These are phyloP conservation scores for Purpureocillium lavendulum DNA, from an alignment of 2,329 filamentous ascomycete species.

Conservation along the genomic window DNA sequence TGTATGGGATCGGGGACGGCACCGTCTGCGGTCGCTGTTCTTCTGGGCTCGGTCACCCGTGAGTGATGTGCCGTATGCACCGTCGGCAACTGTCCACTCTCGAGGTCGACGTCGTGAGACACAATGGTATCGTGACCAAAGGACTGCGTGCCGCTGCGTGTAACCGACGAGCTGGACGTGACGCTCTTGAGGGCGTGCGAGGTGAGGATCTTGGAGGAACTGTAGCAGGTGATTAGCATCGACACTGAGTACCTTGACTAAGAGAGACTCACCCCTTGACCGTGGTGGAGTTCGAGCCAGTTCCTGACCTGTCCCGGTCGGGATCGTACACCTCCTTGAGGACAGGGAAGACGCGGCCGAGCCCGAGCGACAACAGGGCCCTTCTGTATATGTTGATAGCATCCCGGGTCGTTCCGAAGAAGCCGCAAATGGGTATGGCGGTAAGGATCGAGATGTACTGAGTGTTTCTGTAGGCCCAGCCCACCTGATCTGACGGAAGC, in stretches of 20 bases:
- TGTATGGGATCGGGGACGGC: not conserved
- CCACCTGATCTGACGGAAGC: conserved; percentile 29
- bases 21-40: not conserved
- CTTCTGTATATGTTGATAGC: conserved; percentile 40
- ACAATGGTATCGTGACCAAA: no score
- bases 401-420: conserved; percentile 49
- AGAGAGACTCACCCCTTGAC: conserved; percentile 11
- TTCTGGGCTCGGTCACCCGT: no score
- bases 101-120: no score
- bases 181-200: conserved; percentile 1
- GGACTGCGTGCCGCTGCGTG: no score
- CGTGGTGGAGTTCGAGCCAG: conserved; percentile 9
- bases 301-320: conserved; percentile 15
- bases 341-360: conserved; percentile 34
- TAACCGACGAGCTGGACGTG: not conserved
- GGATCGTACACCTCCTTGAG: conserved; percentile 31
- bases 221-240: no score
- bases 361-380: conserved; percentile 27
- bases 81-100: no score
- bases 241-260: no score
- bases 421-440: conserved; percentile 38
- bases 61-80: no score
- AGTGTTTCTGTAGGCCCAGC: conserved; percentile 32
- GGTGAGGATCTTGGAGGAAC: not conserved
- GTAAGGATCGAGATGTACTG: conserved; percentile 41